Percentiles rank a stretch among this genome's conserved stretches.
phyloP scores from a whole-genome alignment of 73 alveolate species.

The Chromera velia region DNA sequence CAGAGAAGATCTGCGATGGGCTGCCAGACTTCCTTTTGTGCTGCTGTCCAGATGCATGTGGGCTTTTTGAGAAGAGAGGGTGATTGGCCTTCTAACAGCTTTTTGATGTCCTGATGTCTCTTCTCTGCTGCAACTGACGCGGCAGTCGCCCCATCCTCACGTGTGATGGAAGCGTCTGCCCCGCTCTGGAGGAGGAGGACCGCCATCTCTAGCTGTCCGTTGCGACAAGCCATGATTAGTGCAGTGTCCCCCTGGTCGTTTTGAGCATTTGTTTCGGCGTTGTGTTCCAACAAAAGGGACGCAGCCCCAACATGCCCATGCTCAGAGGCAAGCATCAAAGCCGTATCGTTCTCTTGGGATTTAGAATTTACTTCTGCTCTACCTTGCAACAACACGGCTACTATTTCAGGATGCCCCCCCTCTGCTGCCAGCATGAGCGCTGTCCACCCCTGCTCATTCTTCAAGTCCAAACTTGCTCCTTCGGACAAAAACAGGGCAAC shows the following conservation, averaged over 20 bases:
- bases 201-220: neutral
- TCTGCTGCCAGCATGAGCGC: conserved; percentile 10
- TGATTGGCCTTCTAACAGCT: too few relatives aligned
- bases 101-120: too few relatives aligned
- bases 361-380: conserved; percentile 1
- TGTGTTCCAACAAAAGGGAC: too few relatives aligned
- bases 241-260: neutral
- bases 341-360: conserved; percentile 3
- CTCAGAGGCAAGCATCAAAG: neutral
- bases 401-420: neutral
- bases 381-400: neutral
- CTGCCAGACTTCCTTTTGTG: too few relatives aligned
- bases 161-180: too few relatives aligned
- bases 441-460: neutral
- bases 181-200: neutral
- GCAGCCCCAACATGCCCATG: conserved; percentile 2
- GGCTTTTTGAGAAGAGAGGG: too few relatives aligned
- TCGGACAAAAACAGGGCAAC: neutral
- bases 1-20: too few relatives aligned
- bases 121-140: too few relatives aligned
- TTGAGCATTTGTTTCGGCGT: too few relatives aligned
- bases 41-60: too few relatives aligned
- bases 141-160: too few relatives aligned
- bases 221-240: neutral
- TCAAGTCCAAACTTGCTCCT: neutral